Evolutionary conservation across 2,329 filamentous ascomycete genomes (phyloP), one percentile per base, ranked within the genome.

Genomic region (Fusarium paranaense): DNA sequence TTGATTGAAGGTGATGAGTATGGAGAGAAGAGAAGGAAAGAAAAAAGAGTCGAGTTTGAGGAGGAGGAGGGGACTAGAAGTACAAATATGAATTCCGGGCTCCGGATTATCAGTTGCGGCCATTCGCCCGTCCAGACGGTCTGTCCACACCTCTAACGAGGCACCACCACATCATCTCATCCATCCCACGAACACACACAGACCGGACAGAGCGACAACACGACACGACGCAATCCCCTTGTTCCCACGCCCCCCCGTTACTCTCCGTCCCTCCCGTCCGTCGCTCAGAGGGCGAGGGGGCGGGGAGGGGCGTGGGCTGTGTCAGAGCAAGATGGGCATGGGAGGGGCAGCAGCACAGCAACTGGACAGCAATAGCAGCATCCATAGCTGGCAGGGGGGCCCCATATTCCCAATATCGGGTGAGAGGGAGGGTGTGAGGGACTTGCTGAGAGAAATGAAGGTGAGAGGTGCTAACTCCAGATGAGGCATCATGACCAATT

Each of bases 1-100:
- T 69, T 45, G 67, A 65, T 45, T 68, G 62, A 69, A 62, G 59
- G 65, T 69, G 71, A 64, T 73, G 75, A 71, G 71, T 71, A 69
- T 78, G 74, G 65, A 62, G 60, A 69, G 59, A 63, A 69, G 66
- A 58, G 62, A 64, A 66, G 66, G 56, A 64, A 65, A 62, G 57
- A 71, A 62, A 62, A 61, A 58, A 54, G 70, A 64, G 50, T 37
- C 42, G 40, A 60, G 37, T 27, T 58, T 45, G 57, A 60, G 40
- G 64, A 68, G 70, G 47, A 61, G 62, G 66, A 69, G 71, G 68
- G 70, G 69, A 75, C 75, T 72, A 71, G 54, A 72, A 76, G 64
- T 75, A 78, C 57, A 72, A 74, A 75, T 75, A 75, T 72, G 67
- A 74, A 64, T 57, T 69, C 61, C 60, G 71, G 70, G 56, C 64